A percentile compares a stretch with the other conserved stretches of the same genome.
Evolutionary conservation across 169 alveolate genomes (phyloP).

Genomic region (Eimeria nieschulzi): DNA sequence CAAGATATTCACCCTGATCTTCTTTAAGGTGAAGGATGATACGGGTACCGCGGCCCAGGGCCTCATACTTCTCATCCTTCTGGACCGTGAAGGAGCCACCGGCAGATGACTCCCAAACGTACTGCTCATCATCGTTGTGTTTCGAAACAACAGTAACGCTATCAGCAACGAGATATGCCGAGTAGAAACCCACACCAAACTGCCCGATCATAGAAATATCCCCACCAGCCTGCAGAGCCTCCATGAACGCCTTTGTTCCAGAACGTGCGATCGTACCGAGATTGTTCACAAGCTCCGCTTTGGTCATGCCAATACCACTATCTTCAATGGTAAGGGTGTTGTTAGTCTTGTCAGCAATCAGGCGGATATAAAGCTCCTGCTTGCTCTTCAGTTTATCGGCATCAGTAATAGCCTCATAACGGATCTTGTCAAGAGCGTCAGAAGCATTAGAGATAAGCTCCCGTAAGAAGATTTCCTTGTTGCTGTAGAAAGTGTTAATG

Average conservation of each 20-base stretch:
- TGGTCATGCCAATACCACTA: conserved; percentile 99
- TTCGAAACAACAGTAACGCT: conserved; percentile 97
- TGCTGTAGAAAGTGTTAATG: conserved; percentile 99
- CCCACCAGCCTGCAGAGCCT: conserved; percentile 98
- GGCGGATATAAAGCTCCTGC: conserved; percentile 95
- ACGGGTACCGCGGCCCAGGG: conserved; percentile 96
- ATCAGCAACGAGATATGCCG: conserved; percentile 99
- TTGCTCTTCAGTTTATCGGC: conserved; percentile 93
- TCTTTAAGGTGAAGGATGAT: conserved; percentile 97
- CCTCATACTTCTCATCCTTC: conserved; percentile 86
- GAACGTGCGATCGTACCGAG: conserved; percentile 99
- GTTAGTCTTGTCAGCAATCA: conserved; percentile 96
- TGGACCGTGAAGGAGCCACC: conserved; percentile 98
- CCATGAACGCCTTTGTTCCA: conserved; percentile 99
- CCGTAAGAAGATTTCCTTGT: conserved; percentile 99
- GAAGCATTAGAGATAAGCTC: conserved; percentile 98
- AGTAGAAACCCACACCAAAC: conserved; percentile 99
- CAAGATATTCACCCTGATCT: conserved; percentile 95
- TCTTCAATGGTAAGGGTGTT: conserved; percentile 97
- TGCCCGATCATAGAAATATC: conserved; percentile 99
- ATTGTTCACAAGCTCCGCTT: conserved; percentile 96
- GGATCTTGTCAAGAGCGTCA: conserved; percentile 98
- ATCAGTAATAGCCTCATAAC: conserved; percentile 98
- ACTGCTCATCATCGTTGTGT: conserved; percentile 96
- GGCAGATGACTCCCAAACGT: conserved; percentile 99